These are phyloP conservation scores for Andalucia godoyi DNA, from an alignment of 78 protist species.

Conservation along the genomic window DNA sequence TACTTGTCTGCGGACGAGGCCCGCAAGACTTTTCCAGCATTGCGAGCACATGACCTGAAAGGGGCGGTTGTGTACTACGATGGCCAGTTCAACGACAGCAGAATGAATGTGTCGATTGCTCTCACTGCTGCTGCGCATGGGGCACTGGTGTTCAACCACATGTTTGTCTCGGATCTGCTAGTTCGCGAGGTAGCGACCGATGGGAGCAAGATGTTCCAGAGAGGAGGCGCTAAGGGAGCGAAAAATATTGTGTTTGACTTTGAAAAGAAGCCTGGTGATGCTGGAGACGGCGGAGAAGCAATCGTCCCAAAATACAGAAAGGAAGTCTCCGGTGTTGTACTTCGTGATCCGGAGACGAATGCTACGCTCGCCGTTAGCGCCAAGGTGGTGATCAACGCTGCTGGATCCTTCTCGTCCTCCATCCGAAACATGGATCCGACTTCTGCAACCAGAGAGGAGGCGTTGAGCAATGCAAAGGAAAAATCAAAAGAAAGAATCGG, in stretches of 20 bases:
- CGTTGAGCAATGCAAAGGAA: no score
- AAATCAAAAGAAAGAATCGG: conserved; percentile 12
- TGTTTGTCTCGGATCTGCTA: conserved; percentile 19
- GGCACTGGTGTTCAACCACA: conserved; percentile 67
- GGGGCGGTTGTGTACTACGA: conserved; percentile 67
- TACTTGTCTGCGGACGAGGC: conserved; percentile 17
- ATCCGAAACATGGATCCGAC: conserved; percentile 67
- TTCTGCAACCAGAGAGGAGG: conserved; percentile 4
- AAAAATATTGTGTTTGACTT: no score
- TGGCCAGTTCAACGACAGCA: conserved; percentile 76
- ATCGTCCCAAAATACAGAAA: no score
- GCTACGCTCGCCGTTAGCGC: conserved; percentile 13
- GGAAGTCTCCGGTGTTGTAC: conserved; percentile 52
- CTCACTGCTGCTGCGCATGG: conserved; percentile 75
- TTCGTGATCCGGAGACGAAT: conserved; percentile 63
- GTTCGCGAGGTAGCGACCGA: not conserved
- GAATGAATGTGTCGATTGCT: conserved; percentile 70
- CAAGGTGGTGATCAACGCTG: conserved; percentile 60
- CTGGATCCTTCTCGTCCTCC: conserved; percentile 70
- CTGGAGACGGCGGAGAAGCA: not conserved
- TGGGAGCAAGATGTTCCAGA: no score
- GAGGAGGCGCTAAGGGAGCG: no score
- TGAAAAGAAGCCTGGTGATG: not conserved
- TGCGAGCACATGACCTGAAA: conserved; percentile 7
- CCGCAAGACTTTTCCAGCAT: conserved; percentile 34